These are phyloP conservation scores for Mortierella claussenii DNA, from an alignment of 192 early-diverging fungal genomes.

Conservation along the genomic window DNA sequence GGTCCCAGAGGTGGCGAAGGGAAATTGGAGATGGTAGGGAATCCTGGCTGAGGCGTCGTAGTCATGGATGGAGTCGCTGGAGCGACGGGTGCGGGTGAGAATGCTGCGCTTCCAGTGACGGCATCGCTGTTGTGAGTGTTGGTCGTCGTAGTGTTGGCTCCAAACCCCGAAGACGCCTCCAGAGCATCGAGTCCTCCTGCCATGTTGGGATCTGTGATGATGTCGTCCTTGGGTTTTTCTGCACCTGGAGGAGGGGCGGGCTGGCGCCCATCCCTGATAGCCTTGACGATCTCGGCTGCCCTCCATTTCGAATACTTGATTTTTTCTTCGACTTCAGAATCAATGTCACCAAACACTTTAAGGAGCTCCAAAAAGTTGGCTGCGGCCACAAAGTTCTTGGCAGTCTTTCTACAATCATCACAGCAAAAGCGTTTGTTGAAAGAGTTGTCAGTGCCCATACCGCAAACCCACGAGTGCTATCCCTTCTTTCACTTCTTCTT, in stretches of 20 bases:
- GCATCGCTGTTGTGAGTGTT: neutral
- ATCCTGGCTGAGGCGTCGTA: slow-evolving; percentile 8
- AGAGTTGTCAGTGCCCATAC: no score
- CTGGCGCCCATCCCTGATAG: slow-evolving; percentile 82
- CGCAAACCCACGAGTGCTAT: no score
- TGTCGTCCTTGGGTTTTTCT: slow-evolving; percentile 18
- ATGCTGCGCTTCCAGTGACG: slow-evolving; percentile 1
- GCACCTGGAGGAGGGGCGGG: slow-evolving; percentile 71
- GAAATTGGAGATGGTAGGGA: slow-evolving; percentile 45
- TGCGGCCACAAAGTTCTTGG: slow-evolving; percentile 89
- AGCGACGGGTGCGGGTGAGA: neutral
- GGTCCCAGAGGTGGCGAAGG: slow-evolving; percentile 36
- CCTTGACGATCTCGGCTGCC: slow-evolving; percentile 93
- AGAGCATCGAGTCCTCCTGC: no score
- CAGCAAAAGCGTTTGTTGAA: neutral
- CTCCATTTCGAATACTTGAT: slow-evolving; percentile 97
- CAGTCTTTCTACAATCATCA: slow-evolving; percentile 73
- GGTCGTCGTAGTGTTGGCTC: neutral
- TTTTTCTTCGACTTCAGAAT: slow-evolving; percentile 80
- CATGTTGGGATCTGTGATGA: neutral
- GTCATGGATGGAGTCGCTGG: slow-evolving; percentile 1
- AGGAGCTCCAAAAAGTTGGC: slow-evolving; percentile 91
- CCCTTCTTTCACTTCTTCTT: neutral
- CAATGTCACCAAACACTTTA: slow-evolving; percentile 83
- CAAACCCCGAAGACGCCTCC: neutral